These are phyloP conservation scores for Trichoderma lentiforme DNA, from an alignment of 2,329 filamentous ascomycete genomes.

Conservation along the genomic window DNA sequence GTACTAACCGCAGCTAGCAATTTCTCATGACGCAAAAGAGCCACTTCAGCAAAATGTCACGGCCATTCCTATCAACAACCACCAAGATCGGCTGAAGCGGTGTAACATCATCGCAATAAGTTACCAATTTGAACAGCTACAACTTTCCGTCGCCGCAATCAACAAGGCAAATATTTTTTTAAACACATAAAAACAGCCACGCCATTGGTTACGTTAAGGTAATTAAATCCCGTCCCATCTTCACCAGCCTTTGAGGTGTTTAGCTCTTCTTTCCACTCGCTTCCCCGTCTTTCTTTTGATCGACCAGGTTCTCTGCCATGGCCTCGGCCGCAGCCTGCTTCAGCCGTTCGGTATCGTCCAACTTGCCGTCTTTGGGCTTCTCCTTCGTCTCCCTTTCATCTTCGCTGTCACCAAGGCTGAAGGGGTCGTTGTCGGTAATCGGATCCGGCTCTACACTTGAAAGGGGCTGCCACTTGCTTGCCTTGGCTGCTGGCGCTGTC, in stretches of 20 bases:
- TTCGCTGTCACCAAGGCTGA: slow-evolving; percentile 92
- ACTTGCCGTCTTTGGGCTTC: slow-evolving; percentile 53
- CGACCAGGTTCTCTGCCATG: slow-evolving; percentile 55
- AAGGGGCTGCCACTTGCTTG: slow-evolving; percentile 96
- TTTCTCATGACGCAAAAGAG: neutral
- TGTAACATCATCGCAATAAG: neutral
- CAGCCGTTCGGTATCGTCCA: slow-evolving; percentile 58
- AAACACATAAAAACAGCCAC: slow-evolving; percentile 2
- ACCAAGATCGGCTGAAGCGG: neutral
- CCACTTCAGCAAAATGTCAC: neutral
- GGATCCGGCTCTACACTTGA: slow-evolving; percentile 78
- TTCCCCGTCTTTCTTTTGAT: slow-evolving; percentile 33
- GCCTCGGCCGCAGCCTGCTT: slow-evolving; percentile 64
- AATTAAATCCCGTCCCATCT: neutral
- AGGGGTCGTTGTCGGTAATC: slow-evolving; percentile 88
- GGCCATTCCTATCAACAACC: neutral
- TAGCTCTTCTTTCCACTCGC: slow-evolving; percentile 36
- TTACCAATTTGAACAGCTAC: neutral
- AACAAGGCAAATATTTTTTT: neutral
- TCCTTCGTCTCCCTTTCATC: slow-evolving; percentile 68
- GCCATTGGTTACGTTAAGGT: neutral
- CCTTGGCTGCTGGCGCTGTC: slow-evolving; percentile 56
- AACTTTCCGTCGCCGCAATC: neutral
- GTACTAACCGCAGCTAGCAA: neutral
- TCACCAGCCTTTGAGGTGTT: neutral